A percentile compares a stretch with the other conserved stretches of the same genome.
phyloP scores from a whole-genome alignment of 306 rosid species.

The Lathyrus tuberosus region DNA sequence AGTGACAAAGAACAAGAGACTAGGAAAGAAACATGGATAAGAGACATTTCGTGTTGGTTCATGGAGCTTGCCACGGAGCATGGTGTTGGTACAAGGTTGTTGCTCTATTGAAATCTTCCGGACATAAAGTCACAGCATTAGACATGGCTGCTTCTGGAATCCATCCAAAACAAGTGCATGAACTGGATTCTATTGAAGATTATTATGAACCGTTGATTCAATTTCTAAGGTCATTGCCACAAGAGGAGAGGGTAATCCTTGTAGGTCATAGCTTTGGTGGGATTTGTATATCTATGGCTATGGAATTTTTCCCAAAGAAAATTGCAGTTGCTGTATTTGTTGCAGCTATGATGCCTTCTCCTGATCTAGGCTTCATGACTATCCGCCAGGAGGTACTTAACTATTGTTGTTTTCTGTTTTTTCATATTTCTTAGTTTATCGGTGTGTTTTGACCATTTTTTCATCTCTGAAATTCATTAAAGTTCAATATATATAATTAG shows the following conservation, averaged over 20 bases:
- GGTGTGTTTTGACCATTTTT: too few species aligned
- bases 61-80: constrained; percentile 62
- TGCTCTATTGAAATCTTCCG: constrained; percentile 41
- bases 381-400: neutral
- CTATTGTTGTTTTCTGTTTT: neutral
- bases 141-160: constrained; percentile 64
- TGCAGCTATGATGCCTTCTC: constrained; percentile 45
- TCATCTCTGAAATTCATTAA: too few species aligned
- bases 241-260: constrained; percentile 52
- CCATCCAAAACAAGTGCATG: constrained; percentile 40
- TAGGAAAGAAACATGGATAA: too few species aligned
- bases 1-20: too few species aligned
- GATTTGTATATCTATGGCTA: constrained; percentile 47
- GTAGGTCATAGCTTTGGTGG: constrained; percentile 70
- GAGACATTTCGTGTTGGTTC: constrained; percentile 29
- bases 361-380: neutral
- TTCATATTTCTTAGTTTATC: too few species aligned
- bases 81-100: constrained; percentile 69
- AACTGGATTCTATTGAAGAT: constrained; percentile 42
- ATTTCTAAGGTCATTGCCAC: constrained; percentile 40
- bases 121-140: constrained; percentile 54
- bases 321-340: constrained; percentile 53
- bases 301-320: constrained; percentile 59
- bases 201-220: constrained; percentile 52
- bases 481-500: too few species aligned